Evolutionary conservation across 768 basidiomycete genomes (phyloP).

Genomic region (Hydnomerulius pinastri): DNA sequence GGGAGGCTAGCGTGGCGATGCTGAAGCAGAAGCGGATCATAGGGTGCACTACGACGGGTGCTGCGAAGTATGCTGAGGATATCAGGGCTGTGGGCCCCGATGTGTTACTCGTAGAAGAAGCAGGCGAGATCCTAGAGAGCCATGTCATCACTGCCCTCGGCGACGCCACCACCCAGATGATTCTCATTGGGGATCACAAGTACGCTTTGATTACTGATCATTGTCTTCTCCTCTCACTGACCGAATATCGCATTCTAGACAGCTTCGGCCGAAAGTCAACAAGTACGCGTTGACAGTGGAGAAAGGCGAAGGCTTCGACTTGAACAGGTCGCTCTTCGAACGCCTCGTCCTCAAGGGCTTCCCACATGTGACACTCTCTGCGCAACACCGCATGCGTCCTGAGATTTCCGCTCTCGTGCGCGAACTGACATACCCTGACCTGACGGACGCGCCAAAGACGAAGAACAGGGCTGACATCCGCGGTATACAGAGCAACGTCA

Average conservation of each 20-base stretch:
- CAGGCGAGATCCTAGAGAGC: constrained; percentile 71
- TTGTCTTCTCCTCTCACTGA: neutral
- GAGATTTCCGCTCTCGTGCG: constrained; percentile 68
- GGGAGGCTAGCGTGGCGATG: constrained; percentile 32
- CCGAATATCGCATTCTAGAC: constrained; percentile 39
- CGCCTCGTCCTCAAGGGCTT: constrained; percentile 62
- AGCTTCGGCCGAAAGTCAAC: constrained; percentile 73
- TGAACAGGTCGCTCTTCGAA: constrained; percentile 71
- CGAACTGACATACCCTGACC: constrained; percentile 63
- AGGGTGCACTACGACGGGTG: constrained; percentile 70
- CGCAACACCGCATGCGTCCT: constrained; percentile 76
- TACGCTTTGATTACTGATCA: constrained; percentile 33
- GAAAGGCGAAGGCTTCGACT: constrained; percentile 64
- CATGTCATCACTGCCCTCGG: constrained; percentile 63
- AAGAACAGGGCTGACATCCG: constrained; percentile 49
- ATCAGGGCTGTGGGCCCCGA: constrained; percentile 50
- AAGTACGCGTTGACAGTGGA: constrained; percentile 66
- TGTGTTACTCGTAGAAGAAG: constrained; percentile 69
- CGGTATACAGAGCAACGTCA: constrained; percentile 56
- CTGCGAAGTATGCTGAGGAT: constrained; percentile 56
- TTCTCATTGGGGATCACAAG: constrained; percentile 77
- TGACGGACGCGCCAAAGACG: constrained; percentile 56
- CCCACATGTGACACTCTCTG: constrained; percentile 55
- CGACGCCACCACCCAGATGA: constrained; percentile 47
- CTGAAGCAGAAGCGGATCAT: constrained; percentile 55